Evolutionary conservation across 148 eudicot genomes (phyloP).

Genomic region (Rhododendron ferrugineum): DNA sequence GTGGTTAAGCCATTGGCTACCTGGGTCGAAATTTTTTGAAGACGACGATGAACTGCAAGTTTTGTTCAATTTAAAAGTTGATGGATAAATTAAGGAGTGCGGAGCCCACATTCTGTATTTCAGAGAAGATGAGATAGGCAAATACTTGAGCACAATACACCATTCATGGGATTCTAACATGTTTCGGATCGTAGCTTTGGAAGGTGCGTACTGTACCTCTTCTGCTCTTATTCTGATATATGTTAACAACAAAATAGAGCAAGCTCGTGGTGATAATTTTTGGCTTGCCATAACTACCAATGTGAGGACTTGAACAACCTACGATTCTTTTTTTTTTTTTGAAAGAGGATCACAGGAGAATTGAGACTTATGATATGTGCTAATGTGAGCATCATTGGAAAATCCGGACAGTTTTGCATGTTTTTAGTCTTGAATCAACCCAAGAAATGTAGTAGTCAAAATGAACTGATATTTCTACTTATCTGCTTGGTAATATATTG

Average conservation of each 20-base stretch:
- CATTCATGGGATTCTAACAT: not conserved
- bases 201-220: not conserved
- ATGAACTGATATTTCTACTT: not conserved
- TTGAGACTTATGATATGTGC: not conserved
- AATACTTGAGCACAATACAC: not conserved
- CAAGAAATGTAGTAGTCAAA: not conserved
- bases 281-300: too few species aligned
- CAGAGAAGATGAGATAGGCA: not conserved
- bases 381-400: not conserved
- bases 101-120: not conserved
- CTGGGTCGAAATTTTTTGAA: not conserved
- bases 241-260: not conserved
- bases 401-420: not conserved
- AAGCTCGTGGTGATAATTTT: not conserved
- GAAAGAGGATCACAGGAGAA: not conserved
- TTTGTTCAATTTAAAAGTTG: not conserved
- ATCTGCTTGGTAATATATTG: too few species aligned
- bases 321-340: too few species aligned
- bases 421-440: not conserved
- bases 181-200: not conserved
- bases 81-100: not conserved
- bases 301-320: too few species aligned
- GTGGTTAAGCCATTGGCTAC: not conserved
- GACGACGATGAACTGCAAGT: not conserved
- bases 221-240: not conserved